Evolutionary conservation across 2,329 filamentous ascomycete genomes (phyloP), one percentile per base, ranked within the genome.

Genomic region (Exophiala bonariae): DNA sequence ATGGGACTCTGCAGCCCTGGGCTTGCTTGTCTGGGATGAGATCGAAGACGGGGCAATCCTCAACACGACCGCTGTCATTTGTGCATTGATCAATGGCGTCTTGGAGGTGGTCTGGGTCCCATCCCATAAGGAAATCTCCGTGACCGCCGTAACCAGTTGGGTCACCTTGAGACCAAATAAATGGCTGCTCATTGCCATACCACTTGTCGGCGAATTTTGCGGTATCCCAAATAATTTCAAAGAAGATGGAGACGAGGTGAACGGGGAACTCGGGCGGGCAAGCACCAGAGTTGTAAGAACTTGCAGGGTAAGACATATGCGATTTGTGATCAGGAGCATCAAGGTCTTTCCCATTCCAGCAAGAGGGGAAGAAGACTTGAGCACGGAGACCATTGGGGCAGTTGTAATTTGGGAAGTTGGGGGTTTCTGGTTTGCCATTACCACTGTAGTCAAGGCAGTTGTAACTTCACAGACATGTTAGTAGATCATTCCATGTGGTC

Each of bases 101-200:
- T 66, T 86, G 82, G 40, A 88, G 80, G 36, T 77, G 74, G 20
- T 71, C 65, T 52, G 79, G 73, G 56, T 89, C 81, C 87, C 87
- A 90, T 13, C 80, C 86, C 53, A 86, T 81, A 55, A 86, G 67
- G 69, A 90, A 89, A 66, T 90, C 77, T 14, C 73, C 78, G 51
- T 80, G 78, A 56, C 77, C 74, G 2, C 75, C 75, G 52, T 73
- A 78, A 5, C 77, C 76, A 3, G 72, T 77, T 4, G 68, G 65
- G 49, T 78, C 75, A 22, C 74, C 71, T 47, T 69, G 70, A 1
- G 72, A 64, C 54, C 74, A 76, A 34, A 75, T 66, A 54, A 75
- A 77, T 7, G 58, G 58, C 16, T 59, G 56, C 7, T 37, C 45
- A 31, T 66, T 63, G 3, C 63, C 63, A 37, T 68, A 67, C 69